These are phyloP conservation scores for Peziza echinospora DNA, from an alignment of 495 filamentous ascomycete genomes.

Conservation along the genomic window DNA sequence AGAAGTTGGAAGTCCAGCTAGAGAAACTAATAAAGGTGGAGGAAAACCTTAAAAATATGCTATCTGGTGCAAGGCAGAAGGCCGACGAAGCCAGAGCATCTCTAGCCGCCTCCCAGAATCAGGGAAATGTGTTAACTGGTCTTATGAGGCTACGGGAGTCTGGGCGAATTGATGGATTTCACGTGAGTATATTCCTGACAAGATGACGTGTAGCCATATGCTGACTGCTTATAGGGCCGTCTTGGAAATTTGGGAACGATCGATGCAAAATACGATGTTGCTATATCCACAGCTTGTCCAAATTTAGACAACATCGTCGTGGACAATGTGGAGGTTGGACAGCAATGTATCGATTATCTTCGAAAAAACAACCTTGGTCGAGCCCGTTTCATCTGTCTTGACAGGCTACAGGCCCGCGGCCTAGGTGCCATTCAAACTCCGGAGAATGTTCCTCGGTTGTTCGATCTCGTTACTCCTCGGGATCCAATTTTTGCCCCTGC, in stretches of 20 bases:
- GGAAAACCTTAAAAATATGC: constrained; percentile 52
- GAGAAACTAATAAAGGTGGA: constrained; percentile 51
- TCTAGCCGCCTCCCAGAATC: constrained; percentile 68
- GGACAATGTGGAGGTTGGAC: constrained; percentile 79
- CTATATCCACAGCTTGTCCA: constrained; percentile 88
- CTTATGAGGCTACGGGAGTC: constrained; percentile 91
- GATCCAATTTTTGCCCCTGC: constrained; percentile 71
- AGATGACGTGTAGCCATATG: no score
- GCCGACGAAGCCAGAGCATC: constrained; percentile 86
- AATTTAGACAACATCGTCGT: constrained; percentile 86
- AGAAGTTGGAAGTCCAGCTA: constrained; percentile 45
- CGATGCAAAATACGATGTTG: constrained; percentile 81
- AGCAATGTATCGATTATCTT: constrained; percentile 93
- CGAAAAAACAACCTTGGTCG: constrained; percentile 95
- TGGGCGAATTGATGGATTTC: constrained; percentile 87
- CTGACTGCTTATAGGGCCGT: no score
- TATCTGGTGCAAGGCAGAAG: constrained; percentile 75
- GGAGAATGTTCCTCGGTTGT: constrained; percentile 75
- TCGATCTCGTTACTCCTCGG: constrained; percentile 80
- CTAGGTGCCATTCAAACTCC: constrained; percentile 63
- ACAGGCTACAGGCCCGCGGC: constrained; percentile 59
- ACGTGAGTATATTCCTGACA: no score
- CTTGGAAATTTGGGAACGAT: constrained; percentile 92
- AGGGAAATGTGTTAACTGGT: constrained; percentile 75
- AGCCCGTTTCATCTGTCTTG: constrained; percentile 87